phyloP scores from a whole-genome alignment of 495 filamentous ascomycete genomes.

The Cercophora samala region DNA sequence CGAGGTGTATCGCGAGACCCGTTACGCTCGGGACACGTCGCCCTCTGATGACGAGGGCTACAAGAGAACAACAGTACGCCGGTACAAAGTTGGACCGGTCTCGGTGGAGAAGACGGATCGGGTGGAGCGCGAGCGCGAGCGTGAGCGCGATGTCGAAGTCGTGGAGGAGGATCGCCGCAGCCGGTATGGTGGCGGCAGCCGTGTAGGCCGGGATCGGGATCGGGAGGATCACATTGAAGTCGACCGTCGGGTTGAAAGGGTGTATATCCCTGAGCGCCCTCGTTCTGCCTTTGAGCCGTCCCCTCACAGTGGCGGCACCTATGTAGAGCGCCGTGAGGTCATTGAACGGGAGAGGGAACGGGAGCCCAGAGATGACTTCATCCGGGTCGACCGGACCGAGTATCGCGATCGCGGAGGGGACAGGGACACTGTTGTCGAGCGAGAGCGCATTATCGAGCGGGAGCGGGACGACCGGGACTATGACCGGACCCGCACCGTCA shows the following conservation, averaged over 20 bases:
- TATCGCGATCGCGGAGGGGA: constrained; percentile 24
- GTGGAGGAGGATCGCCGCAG: constrained; percentile 51
- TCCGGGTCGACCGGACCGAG: constrained; percentile 28
- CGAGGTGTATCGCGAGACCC: constrained; percentile 48
- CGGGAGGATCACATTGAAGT: constrained; percentile 43
- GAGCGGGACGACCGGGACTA: constrained; percentile 38
- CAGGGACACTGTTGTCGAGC: constrained; percentile 33
- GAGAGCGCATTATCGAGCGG: constrained; percentile 37
- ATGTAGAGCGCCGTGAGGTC: constrained; percentile 30
- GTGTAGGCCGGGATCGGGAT: constrained; percentile 34
- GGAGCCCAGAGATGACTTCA: constrained; percentile 43
- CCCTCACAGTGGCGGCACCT: constrained; percentile 38
- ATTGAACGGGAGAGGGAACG: constrained; percentile 44
- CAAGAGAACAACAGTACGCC: constrained; percentile 50
- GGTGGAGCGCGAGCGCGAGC: constrained; percentile 35
- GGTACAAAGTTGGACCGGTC: constrained; percentile 49
- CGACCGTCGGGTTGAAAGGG: constrained; percentile 46
- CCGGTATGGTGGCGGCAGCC: constrained; percentile 35
- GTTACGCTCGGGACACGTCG: constrained; percentile 45
- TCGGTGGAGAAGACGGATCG: not conserved
- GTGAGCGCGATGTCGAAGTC: constrained; percentile 43
- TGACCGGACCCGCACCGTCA: constrained; percentile 28
- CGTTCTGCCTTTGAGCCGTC: constrained; percentile 42
- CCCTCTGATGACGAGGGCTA: constrained; percentile 48
- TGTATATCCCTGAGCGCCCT: constrained; percentile 45